These are phyloP conservation scores for Clitocybe nebularis DNA, from an alignment of 1,284 basidiomycete species.

Conservation along the genomic window DNA sequence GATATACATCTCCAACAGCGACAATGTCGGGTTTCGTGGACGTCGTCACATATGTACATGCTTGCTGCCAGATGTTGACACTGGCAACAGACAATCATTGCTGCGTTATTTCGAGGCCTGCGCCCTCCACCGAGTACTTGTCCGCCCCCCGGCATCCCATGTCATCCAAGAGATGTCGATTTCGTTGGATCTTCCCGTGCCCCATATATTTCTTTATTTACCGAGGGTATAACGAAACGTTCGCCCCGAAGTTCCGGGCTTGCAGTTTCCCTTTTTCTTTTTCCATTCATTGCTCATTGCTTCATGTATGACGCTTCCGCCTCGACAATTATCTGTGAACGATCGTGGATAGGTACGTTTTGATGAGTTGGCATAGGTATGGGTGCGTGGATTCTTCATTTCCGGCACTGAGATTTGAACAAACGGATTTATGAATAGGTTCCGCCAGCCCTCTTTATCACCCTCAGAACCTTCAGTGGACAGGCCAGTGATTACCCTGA, in stretches of 20 bases:
- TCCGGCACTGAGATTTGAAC: neutral
- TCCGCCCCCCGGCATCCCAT: too few relatives aligned
- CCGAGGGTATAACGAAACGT: neutral
- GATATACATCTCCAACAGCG: too few relatives aligned
- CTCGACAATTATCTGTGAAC: too few relatives aligned
- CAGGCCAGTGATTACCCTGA: constrained; percentile 10
- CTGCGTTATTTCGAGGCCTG: too few relatives aligned
- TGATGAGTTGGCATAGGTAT: neutral
- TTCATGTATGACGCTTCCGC: too few relatives aligned
- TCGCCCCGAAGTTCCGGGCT: neutral
- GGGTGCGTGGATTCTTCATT: neutral
- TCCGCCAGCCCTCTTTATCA: constrained; percentile 7
- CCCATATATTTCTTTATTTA: neutral
- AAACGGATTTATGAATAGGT: neutral
- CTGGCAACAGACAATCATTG: too few relatives aligned
- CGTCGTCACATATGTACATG: too few relatives aligned
- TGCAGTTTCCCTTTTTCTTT: neutral
- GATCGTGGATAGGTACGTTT: too few relatives aligned
- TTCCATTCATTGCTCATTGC: neutral
- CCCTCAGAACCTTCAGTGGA: constrained; percentile 1
- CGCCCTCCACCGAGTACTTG: too few relatives aligned
- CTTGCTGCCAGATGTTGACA: too few relatives aligned
- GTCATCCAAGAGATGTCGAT: too few relatives aligned
- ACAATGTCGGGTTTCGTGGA: too few relatives aligned
- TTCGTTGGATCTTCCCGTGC: neutral